Base-by-base conservation (phyloP, 2,329 filamentous ascomycete species). In the Colletotrichum tropicicola region DNA sequence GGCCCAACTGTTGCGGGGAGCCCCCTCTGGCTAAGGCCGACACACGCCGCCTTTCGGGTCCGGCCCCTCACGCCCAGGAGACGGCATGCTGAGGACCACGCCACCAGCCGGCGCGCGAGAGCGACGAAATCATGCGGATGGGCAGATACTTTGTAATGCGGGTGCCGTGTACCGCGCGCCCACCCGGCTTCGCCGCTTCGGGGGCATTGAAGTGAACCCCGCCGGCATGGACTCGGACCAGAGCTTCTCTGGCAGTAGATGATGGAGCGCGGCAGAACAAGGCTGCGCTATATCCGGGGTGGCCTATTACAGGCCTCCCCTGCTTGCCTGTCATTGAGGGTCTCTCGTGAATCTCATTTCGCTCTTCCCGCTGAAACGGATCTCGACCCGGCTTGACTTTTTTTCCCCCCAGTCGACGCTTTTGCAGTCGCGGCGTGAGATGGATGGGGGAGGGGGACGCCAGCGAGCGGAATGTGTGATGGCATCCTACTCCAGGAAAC, bases 371-470 rank as follows among this genome's bases (percentile, higher is more conserved):
- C 57, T 65, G 57, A 65, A 62, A 65, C 51, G 45, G 30, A 13
- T 56, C 58, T 45, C 62, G 58, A 55, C 57, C 44, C 44, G 30
- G 51, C 23, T 41, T 56, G 62, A 47, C 27, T 37, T 56, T 30
- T 15, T 51, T 51, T 30, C 7, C 32, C 6, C 32, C 10, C 56
- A 54, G 41, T 49, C 61, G 48, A 65, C 48, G 21, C 48, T 65
- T 43, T 49, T 60, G 48, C 43, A 48, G 35, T 56, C 37, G 37
- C 49, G 57, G 62, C 57, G 19, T 55, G 35, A 45, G 28, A 7
- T 51, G 57, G 44, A 57, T 62, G 57, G 57, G n/a, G n/a, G n/a
- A n/a, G n/a, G n/a, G n/a, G n/a, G 51, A 65, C 57, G 19, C 12
- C 25, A 32, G 19, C 17, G 12, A 9, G 37, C 13, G 25, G 21